Evolutionary conservation across 192 early-diverging fungal species (phyloP), one percentile per base, ranked within the genome.

Genomic region (Ambispora gerdemannii): DNA sequence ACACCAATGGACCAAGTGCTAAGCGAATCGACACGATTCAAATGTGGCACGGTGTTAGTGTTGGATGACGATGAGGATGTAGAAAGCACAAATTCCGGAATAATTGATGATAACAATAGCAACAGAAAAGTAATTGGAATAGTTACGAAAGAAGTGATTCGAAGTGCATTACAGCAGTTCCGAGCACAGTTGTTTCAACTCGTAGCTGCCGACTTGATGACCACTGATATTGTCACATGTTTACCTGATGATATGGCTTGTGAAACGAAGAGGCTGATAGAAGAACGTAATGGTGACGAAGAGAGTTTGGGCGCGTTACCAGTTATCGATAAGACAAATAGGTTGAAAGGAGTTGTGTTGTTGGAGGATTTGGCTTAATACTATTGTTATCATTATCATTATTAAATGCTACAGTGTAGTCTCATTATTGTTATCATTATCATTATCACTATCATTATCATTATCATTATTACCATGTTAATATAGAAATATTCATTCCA

Each of bases 61-160:
- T 51, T 80, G 22, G 72, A 79, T 47, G 32, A 15, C 20, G 72
- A 79, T 47, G 32, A 15, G 19, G 60, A 53, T 22, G 15, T 43
- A 10, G 7, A 65, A 4, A 62, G 58, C 28, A 35, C 27, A 50
- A 36, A 27, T 24, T 72, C 15, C 27, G 33, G 32, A 25, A 34
- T 7, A n/a, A 28, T 22, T 34, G 28, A 33, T 24, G 24, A 67
- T 13, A 47, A 33, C 30, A 43, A 43, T 43, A 43, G 15, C 15
- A 43, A 43, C 15, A 10, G 7, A 10, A 71, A 68, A 34, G 67
- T 80, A 15, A 32, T 71, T 1, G 79, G 79, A 34, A 50, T 80
- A 0, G 77, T 80, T 27, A 80, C 79, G 27, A 74, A 75, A 19
- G 79, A 73, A 11, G 79, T 77, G 28, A 73, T 80, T 3, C 70